Conservation (phyloP, 306 rosid species). For the Fagus crenata region DNA sequence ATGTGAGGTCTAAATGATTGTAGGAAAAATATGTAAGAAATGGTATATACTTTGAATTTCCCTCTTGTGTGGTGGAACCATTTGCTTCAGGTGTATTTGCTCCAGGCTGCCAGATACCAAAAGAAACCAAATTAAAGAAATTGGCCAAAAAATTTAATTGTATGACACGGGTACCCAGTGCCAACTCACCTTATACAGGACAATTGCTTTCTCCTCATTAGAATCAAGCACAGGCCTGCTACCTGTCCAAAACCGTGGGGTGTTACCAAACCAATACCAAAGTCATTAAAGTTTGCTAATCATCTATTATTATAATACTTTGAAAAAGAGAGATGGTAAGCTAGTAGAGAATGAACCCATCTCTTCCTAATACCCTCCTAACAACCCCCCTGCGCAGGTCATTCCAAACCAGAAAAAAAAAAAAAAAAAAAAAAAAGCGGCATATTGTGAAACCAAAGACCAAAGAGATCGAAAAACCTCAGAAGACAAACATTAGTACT, state of each 20-base stretch:
- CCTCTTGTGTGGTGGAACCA: constrained; percentile 59
- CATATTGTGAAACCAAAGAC: neutral
- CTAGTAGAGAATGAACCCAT: neutral
- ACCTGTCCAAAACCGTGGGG: constrained; percentile 45
- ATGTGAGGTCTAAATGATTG: neutral
- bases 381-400: neutral
- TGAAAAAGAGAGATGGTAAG: neutral
- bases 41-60: constrained; percentile 74
- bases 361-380: neutral
- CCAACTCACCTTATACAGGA: constrained; percentile 71
- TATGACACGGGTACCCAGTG: constrained; percentile 21
- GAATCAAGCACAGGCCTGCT: constrained; percentile 54
- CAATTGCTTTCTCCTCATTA: constrained; percentile 87
- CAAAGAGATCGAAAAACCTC: neutral
- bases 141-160: neutral
- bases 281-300: constrained; percentile 7
- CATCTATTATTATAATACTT: neutral
- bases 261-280: constrained; percentile 31
- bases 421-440: neutral
- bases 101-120: constrained; percentile 64
- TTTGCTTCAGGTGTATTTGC: constrained; percentile 61
- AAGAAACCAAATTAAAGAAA: constrained; percentile 29
- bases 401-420: neutral
- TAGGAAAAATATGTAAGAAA: neutral
- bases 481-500: constrained; percentile 1